Evolutionary conservation across 2,329 filamentous ascomycete genomes (phyloP).

Genomic region (Elsinoe necatrix): DNA sequence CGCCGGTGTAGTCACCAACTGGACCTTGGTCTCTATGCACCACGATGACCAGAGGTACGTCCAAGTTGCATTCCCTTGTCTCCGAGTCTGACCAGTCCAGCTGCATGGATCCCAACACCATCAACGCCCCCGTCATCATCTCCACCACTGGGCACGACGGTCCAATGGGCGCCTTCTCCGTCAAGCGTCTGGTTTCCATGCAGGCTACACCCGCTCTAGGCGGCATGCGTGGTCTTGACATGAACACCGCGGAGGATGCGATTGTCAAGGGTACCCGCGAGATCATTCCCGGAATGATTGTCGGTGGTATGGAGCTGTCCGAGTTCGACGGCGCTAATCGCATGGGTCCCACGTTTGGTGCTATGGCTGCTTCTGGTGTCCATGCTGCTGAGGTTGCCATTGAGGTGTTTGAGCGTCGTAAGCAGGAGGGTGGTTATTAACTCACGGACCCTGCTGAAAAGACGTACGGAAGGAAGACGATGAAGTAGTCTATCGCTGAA

Average conservation of each 20-base stretch:
- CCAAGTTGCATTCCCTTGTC: background rate
- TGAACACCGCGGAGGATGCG: slow-evolving; percentile 83
- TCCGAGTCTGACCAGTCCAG: slow-evolving; percentile 39
- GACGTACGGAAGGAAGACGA: background rate
- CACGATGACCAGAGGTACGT: slow-evolving; percentile 25
- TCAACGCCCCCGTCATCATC: slow-evolving; percentile 83
- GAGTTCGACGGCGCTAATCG: slow-evolving; percentile 83
- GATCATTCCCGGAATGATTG: slow-evolving; percentile 76
- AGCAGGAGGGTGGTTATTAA: slow-evolving; percentile 57
- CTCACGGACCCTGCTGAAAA: too few relatives aligned
- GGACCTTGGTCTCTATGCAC: slow-evolving; percentile 70
- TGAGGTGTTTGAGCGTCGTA: slow-evolving; percentile 65
- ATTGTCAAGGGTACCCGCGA: slow-evolving; percentile 89
- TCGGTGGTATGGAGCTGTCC: slow-evolving; percentile 90
- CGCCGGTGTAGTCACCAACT: slow-evolving; percentile 89
- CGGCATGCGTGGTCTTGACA: slow-evolving; percentile 88
- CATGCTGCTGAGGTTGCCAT: slow-evolving; percentile 86
- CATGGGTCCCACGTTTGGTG: slow-evolving; percentile 84
- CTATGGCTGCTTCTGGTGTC: slow-evolving; percentile 79
- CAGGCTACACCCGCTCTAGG: slow-evolving; percentile 71
- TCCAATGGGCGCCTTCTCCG: slow-evolving; percentile 82
- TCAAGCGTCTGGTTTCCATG: slow-evolving; percentile 88
- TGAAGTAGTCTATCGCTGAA: slow-evolving; percentile 4
- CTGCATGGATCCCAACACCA: slow-evolving; percentile 97
- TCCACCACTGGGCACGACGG: slow-evolving; percentile 87